Evolutionary conservation across 129 eudicot species (phyloP).

Genomic region (Helianthus tuberosus): DNA sequence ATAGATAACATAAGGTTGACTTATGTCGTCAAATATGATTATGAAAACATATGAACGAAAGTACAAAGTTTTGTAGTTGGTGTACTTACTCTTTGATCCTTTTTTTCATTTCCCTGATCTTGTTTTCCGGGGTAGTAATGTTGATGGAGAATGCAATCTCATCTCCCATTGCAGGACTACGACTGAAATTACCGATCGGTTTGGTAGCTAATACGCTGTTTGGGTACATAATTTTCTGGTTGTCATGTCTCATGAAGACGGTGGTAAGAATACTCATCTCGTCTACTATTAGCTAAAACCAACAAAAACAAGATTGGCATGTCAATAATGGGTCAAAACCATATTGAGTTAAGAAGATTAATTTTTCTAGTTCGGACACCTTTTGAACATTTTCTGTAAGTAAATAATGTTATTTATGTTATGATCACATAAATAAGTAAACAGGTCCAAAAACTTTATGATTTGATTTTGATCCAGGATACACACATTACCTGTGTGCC

Average conservation of each 20-base stretch:
- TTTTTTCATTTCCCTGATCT: constrained; percentile 10
- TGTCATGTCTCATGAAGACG: constrained; percentile 4
- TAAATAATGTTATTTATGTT: too few relatives aligned
- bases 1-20: not conserved
- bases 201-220: constrained; percentile 17
- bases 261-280: constrained; percentile 25
- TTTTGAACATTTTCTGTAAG: too few relatives aligned
- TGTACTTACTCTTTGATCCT: constrained; percentile 14
- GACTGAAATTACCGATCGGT: constrained; percentile 21
- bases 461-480: not conserved
- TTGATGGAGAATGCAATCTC: constrained; percentile 20
- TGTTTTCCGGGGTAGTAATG: constrained; percentile 9
- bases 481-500: constrained; percentile 10
- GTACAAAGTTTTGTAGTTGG: not conserved
- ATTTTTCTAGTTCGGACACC: too few relatives aligned
- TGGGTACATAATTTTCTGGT: constrained; percentile 18
- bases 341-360: too few relatives aligned
- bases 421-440: not conserved
- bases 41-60: not conserved
- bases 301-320: not conserved
- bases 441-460: not conserved
- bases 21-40: not conserved
- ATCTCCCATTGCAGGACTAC: constrained; percentile 25
- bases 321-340: not conserved
- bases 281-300: constrained; percentile 18